Percentiles rank a stretch among this genome's conserved stretches.
These are phyloP conservation scores for Apiospora phragmitis DNA, from an alignment of 2,329 filamentous ascomycete species.

Conservation along the genomic window DNA sequence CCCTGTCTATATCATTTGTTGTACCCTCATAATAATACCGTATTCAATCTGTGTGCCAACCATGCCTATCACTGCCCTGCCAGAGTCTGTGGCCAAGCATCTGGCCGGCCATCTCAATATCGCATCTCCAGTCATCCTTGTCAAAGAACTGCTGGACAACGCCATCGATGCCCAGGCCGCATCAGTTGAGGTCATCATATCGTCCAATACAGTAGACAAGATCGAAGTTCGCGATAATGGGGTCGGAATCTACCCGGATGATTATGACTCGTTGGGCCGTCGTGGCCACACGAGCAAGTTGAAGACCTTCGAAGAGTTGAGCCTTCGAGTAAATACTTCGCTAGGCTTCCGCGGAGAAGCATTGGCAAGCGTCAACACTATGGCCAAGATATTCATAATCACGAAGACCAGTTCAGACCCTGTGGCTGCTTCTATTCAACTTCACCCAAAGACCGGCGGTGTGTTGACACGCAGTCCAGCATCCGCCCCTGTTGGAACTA, in stretches of 20 bases:
- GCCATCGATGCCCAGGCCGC: conserved; percentile 71
- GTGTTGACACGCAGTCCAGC: conserved; percentile 35
- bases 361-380: conserved; percentile 62
- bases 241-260: conserved; percentile 63
- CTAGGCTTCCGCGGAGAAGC: conserved; percentile 80
- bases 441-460: conserved; percentile 44
- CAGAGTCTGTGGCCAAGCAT: conserved; percentile 50
- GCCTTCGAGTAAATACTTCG: conserved; percentile 52
- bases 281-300: conserved; percentile 77
- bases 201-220: conserved; percentile 65
- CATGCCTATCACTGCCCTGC: conserved; percentile 54
- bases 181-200: conserved; percentile 63
- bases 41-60: conserved; percentile 1
- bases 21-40: too few relatives aligned
- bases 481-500: conserved; percentile 67
- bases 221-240: conserved; percentile 75
- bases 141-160: conserved; percentile 81
- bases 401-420: conserved; percentile 64
- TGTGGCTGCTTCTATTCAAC: conserved; percentile 52
- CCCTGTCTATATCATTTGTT: neutral
- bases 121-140: conserved; percentile 57
- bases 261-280: conserved; percentile 63
- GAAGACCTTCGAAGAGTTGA: conserved; percentile 61
- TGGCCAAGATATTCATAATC: conserved; percentile 61
- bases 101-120: conserved; percentile 64